These are phyloP conservation scores for Flagelloscypha sp. DNA, from an alignment of 768 basidiomycete species.

Conservation along the genomic window DNA sequence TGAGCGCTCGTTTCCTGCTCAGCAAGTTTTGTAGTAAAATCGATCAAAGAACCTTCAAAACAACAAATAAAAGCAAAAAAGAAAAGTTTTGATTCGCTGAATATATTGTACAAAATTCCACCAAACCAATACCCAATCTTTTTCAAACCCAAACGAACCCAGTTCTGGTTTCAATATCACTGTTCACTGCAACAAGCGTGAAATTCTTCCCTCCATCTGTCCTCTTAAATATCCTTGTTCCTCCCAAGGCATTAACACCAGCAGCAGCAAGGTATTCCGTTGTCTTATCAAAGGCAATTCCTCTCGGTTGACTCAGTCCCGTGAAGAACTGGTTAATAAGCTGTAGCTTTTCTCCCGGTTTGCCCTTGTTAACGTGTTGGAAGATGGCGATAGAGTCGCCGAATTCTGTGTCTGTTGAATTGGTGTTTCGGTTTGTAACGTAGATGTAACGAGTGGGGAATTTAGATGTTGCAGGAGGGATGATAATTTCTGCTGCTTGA, in stretches of 20 bases:
- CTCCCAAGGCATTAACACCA: slow-evolving; percentile 43
- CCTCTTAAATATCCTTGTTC: slow-evolving; percentile 50
- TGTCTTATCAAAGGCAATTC: slow-evolving; percentile 49
- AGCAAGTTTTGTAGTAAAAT: no score
- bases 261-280: slow-evolving; percentile 50
- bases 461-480: slow-evolving; percentile 34
- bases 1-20: no score
- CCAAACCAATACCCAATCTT: no score
- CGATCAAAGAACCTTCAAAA: no score
- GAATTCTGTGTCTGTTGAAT: slow-evolving; percentile 22
- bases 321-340: slow-evolving; percentile 50
- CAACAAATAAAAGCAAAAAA: no score
- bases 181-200: slow-evolving; percentile 43
- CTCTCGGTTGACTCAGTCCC: slow-evolving; percentile 54
- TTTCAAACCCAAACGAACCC: slow-evolving; percentile 51
- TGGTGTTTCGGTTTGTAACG: slow-evolving; percentile 56
- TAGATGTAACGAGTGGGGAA: slow-evolving; percentile 55
- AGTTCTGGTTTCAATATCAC: slow-evolving; percentile 41
- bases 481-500: slow-evolving; percentile 60
- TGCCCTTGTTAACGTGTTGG: slow-evolving; percentile 31
- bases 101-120: no score
- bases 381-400: slow-evolving; percentile 61
- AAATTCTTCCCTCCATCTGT: slow-evolving; percentile 46
- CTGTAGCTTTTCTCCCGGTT: slow-evolving; percentile 20
- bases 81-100: no score